phyloP scores from a whole-genome alignment of 164 flowering plant species.

The Kalanchoe fedtschenkoi region DNA sequence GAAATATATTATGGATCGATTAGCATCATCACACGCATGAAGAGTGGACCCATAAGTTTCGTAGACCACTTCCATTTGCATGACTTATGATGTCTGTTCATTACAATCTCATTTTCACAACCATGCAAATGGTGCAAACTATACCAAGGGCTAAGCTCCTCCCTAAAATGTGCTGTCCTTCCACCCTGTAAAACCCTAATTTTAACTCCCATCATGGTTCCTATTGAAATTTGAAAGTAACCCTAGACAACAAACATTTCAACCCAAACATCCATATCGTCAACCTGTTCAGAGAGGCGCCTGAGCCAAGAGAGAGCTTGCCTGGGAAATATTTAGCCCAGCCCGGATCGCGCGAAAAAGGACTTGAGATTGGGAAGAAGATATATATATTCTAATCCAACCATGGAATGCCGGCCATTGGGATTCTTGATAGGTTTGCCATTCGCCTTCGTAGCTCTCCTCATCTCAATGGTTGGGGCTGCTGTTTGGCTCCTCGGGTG shows the following conservation, averaged over 20 bases:
- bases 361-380: no score
- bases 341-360: no score
- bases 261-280: background rate
- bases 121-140: no score
- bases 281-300: background rate
- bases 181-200: background rate
- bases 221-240: background rate
- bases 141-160: no score
- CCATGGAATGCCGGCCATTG: constrained; percentile 29
- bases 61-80: no score
- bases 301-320: no score
- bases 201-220: background rate
- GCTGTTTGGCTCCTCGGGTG: constrained; percentile 34
- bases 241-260: background rate
- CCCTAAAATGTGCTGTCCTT: background rate
- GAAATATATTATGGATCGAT: no score
- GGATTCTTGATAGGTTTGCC: constrained; percentile 35
- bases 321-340: no score
- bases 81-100: no score
- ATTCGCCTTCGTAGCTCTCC: constrained; percentile 24
- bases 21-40: no score
- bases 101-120: no score
- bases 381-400: background rate
- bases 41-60: no score
- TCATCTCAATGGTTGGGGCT: constrained; percentile 25